Percentiles rank a stretch among this genome's conserved stretches.
phyloP scores from a whole-genome alignment of 768 basidiomycete species.

The Podaxis carcinomalis region DNA sequence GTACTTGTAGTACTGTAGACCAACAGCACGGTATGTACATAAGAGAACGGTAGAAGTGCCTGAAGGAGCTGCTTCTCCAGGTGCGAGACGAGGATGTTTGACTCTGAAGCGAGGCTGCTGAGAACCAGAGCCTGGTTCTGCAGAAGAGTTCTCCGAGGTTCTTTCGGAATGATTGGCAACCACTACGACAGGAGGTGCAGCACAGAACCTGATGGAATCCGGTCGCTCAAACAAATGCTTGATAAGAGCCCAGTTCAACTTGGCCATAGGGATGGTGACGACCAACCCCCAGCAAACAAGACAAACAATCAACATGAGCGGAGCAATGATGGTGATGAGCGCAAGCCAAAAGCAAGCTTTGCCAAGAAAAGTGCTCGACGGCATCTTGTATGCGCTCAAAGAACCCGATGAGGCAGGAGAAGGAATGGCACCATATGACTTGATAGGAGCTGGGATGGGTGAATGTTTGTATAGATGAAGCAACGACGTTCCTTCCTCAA shows the following conservation, averaged over 20 bases:
- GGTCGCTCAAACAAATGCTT: slow-evolving; percentile 77
- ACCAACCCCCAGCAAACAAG: slow-evolving; percentile 93
- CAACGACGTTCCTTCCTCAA: slow-evolving; percentile 47
- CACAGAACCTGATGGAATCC: slow-evolving; percentile 85
- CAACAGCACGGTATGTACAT: slow-evolving; percentile 90
- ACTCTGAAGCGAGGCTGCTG: slow-evolving; percentile 46
- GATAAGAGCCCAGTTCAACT: slow-evolving; percentile 92
- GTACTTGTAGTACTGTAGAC: slow-evolving; percentile 96
- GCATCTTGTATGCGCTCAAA: slow-evolving; percentile 24
- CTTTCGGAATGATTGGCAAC: slow-evolving; percentile 28
- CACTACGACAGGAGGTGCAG: slow-evolving; percentile 73
- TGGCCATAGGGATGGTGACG: slow-evolving; percentile 97
- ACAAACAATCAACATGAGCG: slow-evolving; percentile 84
- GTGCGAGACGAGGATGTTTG: slow-evolving; percentile 70
- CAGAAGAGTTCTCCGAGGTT: slow-evolving; percentile 11
- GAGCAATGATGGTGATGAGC: slow-evolving; percentile 77
- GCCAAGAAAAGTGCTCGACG: slow-evolving; percentile 53
- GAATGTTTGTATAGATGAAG: slow-evolving; percentile 26
- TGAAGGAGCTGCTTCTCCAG: slow-evolving; percentile 86
- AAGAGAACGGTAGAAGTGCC: slow-evolving; percentile 85
- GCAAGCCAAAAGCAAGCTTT: slow-evolving; percentile 78
- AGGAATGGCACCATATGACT: slow-evolving; percentile 67
- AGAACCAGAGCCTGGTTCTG: slow-evolving; percentile 19
- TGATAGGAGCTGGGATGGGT: slow-evolving; percentile 38
- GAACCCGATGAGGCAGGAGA: slow-evolving; percentile 24